These are phyloP conservation scores for Vaccinium darrowii DNA, from an alignment of 148 eudicot genomes.

Conservation along the genomic window DNA sequence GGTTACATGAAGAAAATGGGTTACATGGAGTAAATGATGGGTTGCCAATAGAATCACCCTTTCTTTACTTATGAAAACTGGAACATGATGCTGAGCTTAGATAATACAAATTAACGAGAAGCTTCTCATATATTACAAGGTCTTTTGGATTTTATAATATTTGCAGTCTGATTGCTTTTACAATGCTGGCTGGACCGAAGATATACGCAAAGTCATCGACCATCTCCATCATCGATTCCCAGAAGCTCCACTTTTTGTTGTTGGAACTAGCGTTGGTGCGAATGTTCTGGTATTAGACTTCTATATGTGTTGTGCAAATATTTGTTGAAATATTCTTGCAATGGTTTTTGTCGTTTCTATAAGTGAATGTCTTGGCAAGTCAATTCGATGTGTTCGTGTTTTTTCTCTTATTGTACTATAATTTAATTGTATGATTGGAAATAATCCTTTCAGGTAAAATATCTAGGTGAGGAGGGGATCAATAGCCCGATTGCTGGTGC, in stretches of 20 bases:
- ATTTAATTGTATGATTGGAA: background rate
- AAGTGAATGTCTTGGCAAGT: background rate
- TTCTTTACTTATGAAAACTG: background rate
- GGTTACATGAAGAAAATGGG: too few species aligned
- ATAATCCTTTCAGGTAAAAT: slow-evolving; percentile 60
- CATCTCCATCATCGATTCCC: slow-evolving; percentile 62
- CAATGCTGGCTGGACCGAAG: slow-evolving; percentile 88
- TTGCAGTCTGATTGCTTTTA: slow-evolving; percentile 89
- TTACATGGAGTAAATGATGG: too few species aligned
- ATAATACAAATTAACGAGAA: background rate
- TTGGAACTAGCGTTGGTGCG: slow-evolving; percentile 96
- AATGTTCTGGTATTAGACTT: slow-evolving; percentile 66
- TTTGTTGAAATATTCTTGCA: background rate
- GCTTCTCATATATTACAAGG: slow-evolving; percentile 3
- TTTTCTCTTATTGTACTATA: background rate
- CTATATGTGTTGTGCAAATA: background rate
- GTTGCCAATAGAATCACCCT: too few species aligned
- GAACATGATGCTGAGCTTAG: background rate
- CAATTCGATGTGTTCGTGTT: background rate
- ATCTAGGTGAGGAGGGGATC: slow-evolving; percentile 87
- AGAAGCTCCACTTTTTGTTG: slow-evolving; percentile 69
- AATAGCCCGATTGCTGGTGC: slow-evolving; percentile 75
- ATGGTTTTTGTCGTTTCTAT: background rate
- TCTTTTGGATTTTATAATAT: too few species aligned
- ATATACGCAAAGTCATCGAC: slow-evolving; percentile 60